Evolutionary conservation across 192 early-diverging fungal species (phyloP), one percentile per base, ranked within the genome.

Genomic region (Coemansia pectinata): DNA sequence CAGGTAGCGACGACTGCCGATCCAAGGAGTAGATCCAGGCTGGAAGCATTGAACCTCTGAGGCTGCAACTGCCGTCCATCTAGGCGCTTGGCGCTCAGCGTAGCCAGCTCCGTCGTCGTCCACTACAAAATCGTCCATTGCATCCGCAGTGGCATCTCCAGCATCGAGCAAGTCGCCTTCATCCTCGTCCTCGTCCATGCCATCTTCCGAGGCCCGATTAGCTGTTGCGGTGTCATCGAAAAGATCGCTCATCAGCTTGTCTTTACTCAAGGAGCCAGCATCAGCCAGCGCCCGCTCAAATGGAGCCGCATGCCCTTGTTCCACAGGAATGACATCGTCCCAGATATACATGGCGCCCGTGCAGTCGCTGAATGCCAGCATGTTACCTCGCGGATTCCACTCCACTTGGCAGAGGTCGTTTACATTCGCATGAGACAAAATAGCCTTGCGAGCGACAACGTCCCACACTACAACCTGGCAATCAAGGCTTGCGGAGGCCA

Each of bases 101-200:
- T 95, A 94, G 5, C 89, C 91, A 14, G 77, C 89, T 14, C 90
- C 92, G 62, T 95, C 93, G 73, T 97, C 96, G 71, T 96, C 94
- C 0, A 90, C 92, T 0, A 97, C 89, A 88, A 97, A 97, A 63
- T 95, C 90, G 58, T 92, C 85, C 47, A 90, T 53, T n/a, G 77
- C 89, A 9, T 88, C 90, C 14, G 77, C 86, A 17, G 77, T 85
- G 25, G 85, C 85, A 6, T 84, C 74, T 39, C 59, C 67, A 33
- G 45, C 67, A 21, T 70, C 72, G 17, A 63, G 61, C 3, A 66
- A 34, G 27, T 53, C 67, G 15, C 41, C 79, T 5, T 62, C 66
- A 8, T 57, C 73, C 25, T 62, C 67, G 4, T 67, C 61, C 23
- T 27, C 58, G 4, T 65, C 80, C 44, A 65, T 69, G 7, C 58